Evolutionary conservation across 345 rosid species (phyloP), one percentile per base, ranked within the genome.

Genomic region (Acer negundo): DNA sequence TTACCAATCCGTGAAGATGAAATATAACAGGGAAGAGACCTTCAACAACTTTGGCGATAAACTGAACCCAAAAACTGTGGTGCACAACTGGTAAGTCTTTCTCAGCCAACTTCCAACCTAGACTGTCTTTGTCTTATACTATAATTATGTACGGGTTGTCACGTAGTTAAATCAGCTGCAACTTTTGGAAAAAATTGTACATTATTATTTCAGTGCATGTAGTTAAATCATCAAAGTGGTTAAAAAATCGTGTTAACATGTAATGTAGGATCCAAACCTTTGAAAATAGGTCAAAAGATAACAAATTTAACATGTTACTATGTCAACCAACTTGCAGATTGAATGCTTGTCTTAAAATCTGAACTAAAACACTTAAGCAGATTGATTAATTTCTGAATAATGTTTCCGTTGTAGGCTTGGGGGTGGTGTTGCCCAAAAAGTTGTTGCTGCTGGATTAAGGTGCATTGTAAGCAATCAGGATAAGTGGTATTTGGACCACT

Each of bases 401-500:
- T 71, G 23, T 75, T 80, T 31, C 22, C 71, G 23, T 62, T 72
- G 62, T 86, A 90, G 97, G 94, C 91, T 92, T 67, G 92, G 88
- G 56, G 80, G 85, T 58, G 90, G 94, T 69, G 93, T 92, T 66
- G 92, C 90, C 76, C 77, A 85, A 75, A 74, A 7, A 69, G 93
- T 88, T 75, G 93, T 90, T 11, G 83, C 79, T n/a, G 67, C 92
- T 13, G 94, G 94, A 55, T 76, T 92, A 46, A 81, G 92, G 70
- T 90, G 94, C 81, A 90, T 90, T 51, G 89, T 92, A 44, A 90
- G 97, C 92, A 90, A 92, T 84, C 91, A 90, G 82, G 93, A 90
- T 55, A 84, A 84, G 73, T 92, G 97, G 97, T 92, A 90, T 61
- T 82, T 92, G 62, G 90, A 90, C 69, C 90, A 90, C 84, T 80